Conservation (phyloP, 2,329 filamentous ascomycete species). For the Blumeria graminis region DNA sequence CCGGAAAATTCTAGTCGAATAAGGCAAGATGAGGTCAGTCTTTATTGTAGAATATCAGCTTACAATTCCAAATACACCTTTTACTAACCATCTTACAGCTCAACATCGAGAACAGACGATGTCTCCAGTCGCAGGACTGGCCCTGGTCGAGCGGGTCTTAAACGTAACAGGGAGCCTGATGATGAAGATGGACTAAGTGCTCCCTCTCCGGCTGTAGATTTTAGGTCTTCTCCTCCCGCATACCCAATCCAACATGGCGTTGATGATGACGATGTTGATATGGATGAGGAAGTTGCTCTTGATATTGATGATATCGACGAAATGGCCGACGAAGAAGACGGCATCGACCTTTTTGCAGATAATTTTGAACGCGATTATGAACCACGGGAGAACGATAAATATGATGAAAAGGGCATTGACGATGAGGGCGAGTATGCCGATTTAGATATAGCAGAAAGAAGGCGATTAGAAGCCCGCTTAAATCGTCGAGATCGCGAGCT, state of each 20-base stretch:
- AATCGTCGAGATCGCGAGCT: conserved; percentile 52
- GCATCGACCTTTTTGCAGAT: conserved; percentile 53
- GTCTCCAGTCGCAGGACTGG: conserved; percentile 54
- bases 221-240: conserved; percentile 41
- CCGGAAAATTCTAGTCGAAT: no score
- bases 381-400: conserved; percentile 40
- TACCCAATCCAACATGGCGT: conserved; percentile 38
- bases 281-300: conserved; percentile 47
- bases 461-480: conserved; percentile 48
- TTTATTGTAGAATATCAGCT: no score
- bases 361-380: conserved; percentile 50
- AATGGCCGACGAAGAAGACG: conserved; percentile 58
- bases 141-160: conserved; percentile 25
- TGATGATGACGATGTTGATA: conserved; percentile 44
- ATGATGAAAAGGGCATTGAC: conserved; percentile 49
- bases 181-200: conserved; percentile 28
- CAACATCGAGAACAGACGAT: conserved; percentile 58
- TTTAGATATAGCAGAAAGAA: conserved; percentile 39
- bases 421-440: conserved; percentile 54
- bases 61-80: no score
- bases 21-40: no score
- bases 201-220: conserved; percentile 27
- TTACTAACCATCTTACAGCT: conserved; percentile 28
- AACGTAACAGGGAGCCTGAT: conserved; percentile 40
- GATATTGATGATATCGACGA: conserved; percentile 60